These are phyloP conservation scores for Umbilicus rupestris DNA, from an alignment of 164 flowering plant species.

Conservation along the genomic window DNA sequence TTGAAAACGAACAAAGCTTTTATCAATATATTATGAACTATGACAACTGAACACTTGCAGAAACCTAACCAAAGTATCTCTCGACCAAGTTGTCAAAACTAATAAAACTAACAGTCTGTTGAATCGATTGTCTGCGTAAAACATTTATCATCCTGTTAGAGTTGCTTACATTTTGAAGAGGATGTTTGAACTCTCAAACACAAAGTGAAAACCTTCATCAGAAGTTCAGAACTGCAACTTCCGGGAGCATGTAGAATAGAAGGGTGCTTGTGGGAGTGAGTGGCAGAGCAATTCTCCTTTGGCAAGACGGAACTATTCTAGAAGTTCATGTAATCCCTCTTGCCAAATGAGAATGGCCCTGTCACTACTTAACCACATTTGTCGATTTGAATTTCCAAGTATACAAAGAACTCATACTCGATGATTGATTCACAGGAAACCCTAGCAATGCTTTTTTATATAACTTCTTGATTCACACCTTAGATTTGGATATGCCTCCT, in stretches of 20 bases:
- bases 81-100: background rate
- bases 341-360: slow-evolving; percentile 46
- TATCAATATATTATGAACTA: too few relatives aligned
- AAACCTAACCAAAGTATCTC: background rate
- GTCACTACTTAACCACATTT: slow-evolving; percentile 23
- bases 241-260: background rate
- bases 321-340: slow-evolving; percentile 11
- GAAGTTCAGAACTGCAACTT: background rate
- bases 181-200: background rate
- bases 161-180: background rate
- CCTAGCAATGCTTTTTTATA: slow-evolving; percentile 1
- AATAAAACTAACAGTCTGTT: too few relatives aligned
- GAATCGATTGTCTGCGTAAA: too few relatives aligned
- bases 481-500: slow-evolving; percentile 16
- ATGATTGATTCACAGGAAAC: background rate
- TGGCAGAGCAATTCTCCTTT: slow-evolving; percentile 66
- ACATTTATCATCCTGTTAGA: background rate
- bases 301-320: slow-evolving; percentile 16
- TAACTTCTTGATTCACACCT: slow-evolving; percentile 10
- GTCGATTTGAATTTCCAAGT: background rate
- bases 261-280: slow-evolving; percentile 19
- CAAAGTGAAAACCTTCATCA: background rate
- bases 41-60: background rate
- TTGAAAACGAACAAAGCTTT: too few relatives aligned
- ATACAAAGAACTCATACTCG: background rate